Base-by-base conservation (phyloP, 1,139 yeast species). In the Suhomyces ambrosiae region DNA sequence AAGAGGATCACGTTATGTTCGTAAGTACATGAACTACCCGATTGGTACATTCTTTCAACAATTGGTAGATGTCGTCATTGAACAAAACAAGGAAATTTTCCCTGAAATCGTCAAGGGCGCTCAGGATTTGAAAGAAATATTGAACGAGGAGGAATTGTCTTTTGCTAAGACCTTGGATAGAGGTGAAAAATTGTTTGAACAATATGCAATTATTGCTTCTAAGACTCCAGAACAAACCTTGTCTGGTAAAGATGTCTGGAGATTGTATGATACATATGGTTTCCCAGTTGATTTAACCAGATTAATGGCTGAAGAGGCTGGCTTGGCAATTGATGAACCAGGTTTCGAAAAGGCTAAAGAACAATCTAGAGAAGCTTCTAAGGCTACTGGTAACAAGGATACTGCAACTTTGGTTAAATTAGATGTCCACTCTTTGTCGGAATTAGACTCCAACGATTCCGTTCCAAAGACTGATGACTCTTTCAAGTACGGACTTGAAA, bases 271-370 rank as follows among this genome's bases (percentile, higher is more conserved):
- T 56, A 94, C 99, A n/a, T 92, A 90, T 58, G 99, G 99, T 40
- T 92, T 92, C 86, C 99, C 99, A 28, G 97, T 89, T 38, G 99
- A 92, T 67, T 79, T 92, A 62, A 94, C 98, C 27, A 81, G 96
- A 61, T 78, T 92, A 60, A 94, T 92, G 98, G 98, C 98, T 30
- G 97, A 90, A 66, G 99, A 92, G 68, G 88, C 94, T 40, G 95
- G 95, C n/a, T 76, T 92, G 53, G 83, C 82, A 53, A 90, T 92
- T 50, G 97, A 92, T 61, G 95, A 88, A 58, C 80, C 71, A 37
- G 97, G 88, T 31, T 92, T 92, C 58, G 97, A 90, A 65, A 77
- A 77, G 54, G 97, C 98, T 30, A 86, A 82, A 58, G 76, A 80
- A 51, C 95, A 82, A 50, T 86, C 96, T 10, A 82, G 86, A 62